phyloP scores from a whole-genome alignment of 768 basidiomycete genomes.

The Lactifluus piperatus region DNA sequence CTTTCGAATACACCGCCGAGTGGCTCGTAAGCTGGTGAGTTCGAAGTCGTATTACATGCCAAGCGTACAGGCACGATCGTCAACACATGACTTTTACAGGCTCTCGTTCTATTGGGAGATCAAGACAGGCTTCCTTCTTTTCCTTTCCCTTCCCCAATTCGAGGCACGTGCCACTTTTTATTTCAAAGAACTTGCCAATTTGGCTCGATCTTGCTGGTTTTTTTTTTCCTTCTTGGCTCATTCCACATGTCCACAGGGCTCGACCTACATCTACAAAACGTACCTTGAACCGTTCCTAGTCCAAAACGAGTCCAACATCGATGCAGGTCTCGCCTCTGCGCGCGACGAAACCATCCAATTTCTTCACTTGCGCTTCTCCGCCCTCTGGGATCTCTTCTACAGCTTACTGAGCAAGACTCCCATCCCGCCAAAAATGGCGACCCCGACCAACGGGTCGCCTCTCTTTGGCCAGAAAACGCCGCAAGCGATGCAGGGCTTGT shows the following conservation, averaged over 20 bases:
- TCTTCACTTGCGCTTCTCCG: conserved; percentile 40
- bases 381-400: conserved; percentile 41
- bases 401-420: conserved; percentile 36
- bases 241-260: conserved; percentile 39
- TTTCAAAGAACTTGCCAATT: neutral
- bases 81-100: conserved; percentile 34
- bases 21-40: conserved; percentile 59
- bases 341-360: conserved; percentile 49
- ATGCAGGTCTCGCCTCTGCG: conserved; percentile 46
- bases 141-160: conserved; percentile 59
- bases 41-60: neutral
- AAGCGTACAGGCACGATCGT: neutral
- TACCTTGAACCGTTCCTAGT: conserved; percentile 54
- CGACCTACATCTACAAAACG: conserved; percentile 51
- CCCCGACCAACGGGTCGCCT: conserved; percentile 16
- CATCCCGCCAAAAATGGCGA: neutral
- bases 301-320: conserved; percentile 51
- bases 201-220: neutral
- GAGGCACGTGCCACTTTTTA: conserved; percentile 35
- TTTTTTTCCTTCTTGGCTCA: neutral
- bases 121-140: conserved; percentile 59
- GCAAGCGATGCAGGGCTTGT: conserved; percentile 2
- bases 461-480: conserved; percentile 9
- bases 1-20: conserved; percentile 54
- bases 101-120: conserved; percentile 71